A percentile compares a stretch with the other conserved stretches of the same genome.
These are phyloP conservation scores for Colletotrichum sp. DNA, from an alignment of 2,329 filamentous ascomycete genomes.

Conservation along the genomic window DNA sequence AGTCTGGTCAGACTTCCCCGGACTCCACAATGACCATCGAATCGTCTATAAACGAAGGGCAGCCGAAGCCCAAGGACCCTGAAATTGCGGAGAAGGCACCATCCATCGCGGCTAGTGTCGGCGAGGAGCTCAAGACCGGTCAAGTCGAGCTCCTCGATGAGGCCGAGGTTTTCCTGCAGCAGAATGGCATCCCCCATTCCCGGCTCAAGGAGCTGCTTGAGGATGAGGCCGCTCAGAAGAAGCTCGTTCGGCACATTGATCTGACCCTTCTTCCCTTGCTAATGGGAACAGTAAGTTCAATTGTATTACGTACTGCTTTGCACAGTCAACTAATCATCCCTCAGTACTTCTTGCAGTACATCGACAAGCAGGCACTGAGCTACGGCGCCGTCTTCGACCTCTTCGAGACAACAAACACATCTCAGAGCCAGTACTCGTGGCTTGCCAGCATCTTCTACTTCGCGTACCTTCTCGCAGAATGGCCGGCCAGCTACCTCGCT, in stretches of 20 bases:
- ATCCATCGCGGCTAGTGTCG: neutral
- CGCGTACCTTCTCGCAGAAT: conserved; percentile 32
- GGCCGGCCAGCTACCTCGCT: conserved; percentile 22
- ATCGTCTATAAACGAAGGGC: neutral
- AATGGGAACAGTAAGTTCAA: conserved; percentile 17
- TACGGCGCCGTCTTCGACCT: conserved; percentile 27
- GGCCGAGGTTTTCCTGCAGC: conserved; percentile 51
- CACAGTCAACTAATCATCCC: neutral
- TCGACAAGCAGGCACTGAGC: conserved; percentile 38
- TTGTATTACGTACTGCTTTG: neutral
- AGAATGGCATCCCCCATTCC: conserved; percentile 48
- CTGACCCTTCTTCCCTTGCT: conserved; percentile 6
- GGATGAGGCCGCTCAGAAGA: conserved; percentile 36
- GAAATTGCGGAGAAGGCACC: conserved; percentile 11
- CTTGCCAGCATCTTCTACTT: conserved; percentile 36
- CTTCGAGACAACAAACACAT: conserved; percentile 31
- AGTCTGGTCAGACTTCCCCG: neutral
- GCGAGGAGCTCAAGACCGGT: neutral
- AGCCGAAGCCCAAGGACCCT: neutral
- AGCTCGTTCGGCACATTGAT: neutral
- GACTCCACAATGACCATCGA: conserved; percentile 9
- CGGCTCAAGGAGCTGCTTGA: conserved; percentile 47
- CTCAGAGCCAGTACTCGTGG: conserved; percentile 35
- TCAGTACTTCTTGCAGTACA: conserved; percentile 11
- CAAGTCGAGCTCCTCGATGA: conserved; percentile 45